Base-by-base conservation (phyloP, 306 rosid species). In the Delonix regia region DNA sequence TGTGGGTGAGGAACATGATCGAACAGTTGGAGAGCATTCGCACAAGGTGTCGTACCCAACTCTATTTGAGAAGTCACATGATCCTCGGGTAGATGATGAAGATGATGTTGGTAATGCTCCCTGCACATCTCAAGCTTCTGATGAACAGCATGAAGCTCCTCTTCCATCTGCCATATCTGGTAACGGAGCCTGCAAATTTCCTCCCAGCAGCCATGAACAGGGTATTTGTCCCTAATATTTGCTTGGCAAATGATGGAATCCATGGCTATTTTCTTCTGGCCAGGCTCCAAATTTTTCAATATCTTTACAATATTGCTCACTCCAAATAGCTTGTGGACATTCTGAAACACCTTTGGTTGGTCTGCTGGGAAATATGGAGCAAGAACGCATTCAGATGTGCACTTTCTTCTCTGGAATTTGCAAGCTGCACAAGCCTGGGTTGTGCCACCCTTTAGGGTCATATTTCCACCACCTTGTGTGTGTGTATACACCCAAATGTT, bases 381-480 rank as follows among this genome's bases (percentile, higher is more conserved):
- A 18, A 87, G 80, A 45, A 78, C 84, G 55, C 91, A 87, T 24
- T 85, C 89, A 0, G 86, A 6, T 0, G 87, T 80, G 75, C 91
- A 87, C 57, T 82, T 83, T 63, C 91, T 64, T 49, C 91, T 71
- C 53, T 85, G 91, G 81, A 69, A 83, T 56, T 87, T 87, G 76
- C 89, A 87, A 0, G 91, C 87, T 30, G 91, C 87, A 66, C 91
- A 87, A 24, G 89, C 91, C 73, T 78, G 86, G 81, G 82, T 72
- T 33, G 86, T 71, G 69, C 87, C 82, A 22, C 91, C 87, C 81
- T 85, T 85, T 0, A 80, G 80, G 69, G 87, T 81, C 91, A 87
- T 87, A 13, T 9, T 36, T 28, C 3, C 55, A 19, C 24, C 72
- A 68, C 52, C 27, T 19, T 8, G 41, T 38, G 33, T 30, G 33